phyloP scores from a whole-genome alignment of 345 rosid genomes.

The Eucalyptus marginata region DNA sequence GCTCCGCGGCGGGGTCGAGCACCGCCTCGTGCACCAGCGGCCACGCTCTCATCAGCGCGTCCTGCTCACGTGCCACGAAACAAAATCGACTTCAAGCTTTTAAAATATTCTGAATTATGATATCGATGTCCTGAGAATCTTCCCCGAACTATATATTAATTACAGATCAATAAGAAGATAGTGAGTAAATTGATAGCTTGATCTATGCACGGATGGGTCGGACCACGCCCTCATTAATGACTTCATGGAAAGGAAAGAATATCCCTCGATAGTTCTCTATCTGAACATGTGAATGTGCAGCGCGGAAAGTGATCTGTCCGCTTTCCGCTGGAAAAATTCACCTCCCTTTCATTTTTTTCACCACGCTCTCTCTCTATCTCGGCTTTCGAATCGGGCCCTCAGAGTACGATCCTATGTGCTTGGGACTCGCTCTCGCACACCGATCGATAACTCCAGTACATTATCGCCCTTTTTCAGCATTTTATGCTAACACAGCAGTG shows the following conservation, averaged over 20 bases:
- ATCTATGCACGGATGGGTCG: not conserved
- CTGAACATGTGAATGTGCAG: not conserved
- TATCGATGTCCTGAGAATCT: not conserved
- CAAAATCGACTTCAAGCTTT: not conserved
- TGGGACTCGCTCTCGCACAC: not conserved
- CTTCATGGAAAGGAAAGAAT: not conserved
- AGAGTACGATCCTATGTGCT: not conserved
- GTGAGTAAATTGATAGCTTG: not conserved
- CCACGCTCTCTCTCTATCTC: not conserved
- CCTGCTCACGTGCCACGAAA: slow-evolving; percentile 6
- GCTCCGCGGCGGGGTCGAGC: slow-evolving; percentile 48
- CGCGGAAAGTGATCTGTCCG: not conserved
- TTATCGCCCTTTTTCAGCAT: not conserved
- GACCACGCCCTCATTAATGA: not conserved
- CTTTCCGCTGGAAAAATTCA: not conserved
- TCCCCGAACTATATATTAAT: not conserved
- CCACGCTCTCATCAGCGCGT: slow-evolving; percentile 74
- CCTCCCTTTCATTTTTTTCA: not conserved
- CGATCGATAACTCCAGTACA: not conserved
- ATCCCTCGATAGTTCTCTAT: not conserved
- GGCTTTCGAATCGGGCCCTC: not conserved
- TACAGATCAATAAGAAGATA: not conserved
- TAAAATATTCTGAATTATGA: not conserved
- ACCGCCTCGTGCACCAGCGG: slow-evolving; percentile 72
- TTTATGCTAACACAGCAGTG: too few species aligned